Conservation (phyloP, 1,139 yeast species). For the Eremothecium sinecaudum region DNA sequence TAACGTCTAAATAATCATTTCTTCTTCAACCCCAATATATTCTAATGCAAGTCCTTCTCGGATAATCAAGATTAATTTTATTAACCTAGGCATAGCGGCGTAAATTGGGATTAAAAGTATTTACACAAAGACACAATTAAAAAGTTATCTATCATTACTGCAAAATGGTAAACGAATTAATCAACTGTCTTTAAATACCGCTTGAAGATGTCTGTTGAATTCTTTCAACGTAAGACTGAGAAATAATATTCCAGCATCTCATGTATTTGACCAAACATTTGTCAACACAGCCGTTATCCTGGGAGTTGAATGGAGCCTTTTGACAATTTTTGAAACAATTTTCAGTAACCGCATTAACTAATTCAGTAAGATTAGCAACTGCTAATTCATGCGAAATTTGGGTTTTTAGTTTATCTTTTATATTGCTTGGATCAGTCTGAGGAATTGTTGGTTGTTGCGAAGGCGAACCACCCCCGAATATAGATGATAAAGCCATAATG, state of each 20-base stretch:
- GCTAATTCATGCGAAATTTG: conserved; percentile 80
- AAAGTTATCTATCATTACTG: no score
- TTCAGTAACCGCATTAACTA: conserved; percentile 78
- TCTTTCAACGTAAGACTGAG: conserved; percentile 65
- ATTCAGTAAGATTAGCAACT: conserved; percentile 77
- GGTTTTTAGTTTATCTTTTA: conserved; percentile 55
- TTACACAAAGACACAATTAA: conserved; percentile 33
- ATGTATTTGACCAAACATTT: conserved; percentile 81
- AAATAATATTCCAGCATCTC: conserved; percentile 82
- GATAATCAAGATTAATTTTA: conserved; percentile 21
- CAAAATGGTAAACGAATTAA: no score
- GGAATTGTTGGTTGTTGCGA: conserved; percentile 24
- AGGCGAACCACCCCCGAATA: conserved; percentile 36
- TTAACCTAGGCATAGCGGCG: conserved; percentile 29
- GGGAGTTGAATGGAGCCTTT: conserved; percentile 36
- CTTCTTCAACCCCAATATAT: no score
- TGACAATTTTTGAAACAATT: conserved; percentile 80
- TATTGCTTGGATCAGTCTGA: conserved; percentile 27
- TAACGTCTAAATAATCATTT: no score
- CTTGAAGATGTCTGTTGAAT: conserved; percentile 45
- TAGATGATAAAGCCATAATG: conserved; percentile 34
- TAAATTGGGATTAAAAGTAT: conserved; percentile 32
- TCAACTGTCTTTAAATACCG: no score
- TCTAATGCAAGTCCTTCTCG: no score
- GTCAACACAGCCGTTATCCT: conserved; percentile 52